Conservation (phyloP, 164 flowering plant genomes). For the Vitis cinerea region DNA sequence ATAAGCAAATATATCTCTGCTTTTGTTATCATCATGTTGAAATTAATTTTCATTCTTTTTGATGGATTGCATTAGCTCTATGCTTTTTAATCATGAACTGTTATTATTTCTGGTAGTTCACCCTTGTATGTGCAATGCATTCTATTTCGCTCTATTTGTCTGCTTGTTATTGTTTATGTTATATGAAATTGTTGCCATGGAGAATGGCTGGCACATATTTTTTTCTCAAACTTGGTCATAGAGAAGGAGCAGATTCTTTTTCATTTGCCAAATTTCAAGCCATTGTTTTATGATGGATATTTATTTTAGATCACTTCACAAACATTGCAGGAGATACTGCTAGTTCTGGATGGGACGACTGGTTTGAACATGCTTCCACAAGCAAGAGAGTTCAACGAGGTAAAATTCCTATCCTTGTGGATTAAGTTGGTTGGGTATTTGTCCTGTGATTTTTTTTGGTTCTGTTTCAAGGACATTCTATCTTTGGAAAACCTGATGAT, state of each 20-base stretch:
- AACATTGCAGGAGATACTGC: conserved; percentile 73
- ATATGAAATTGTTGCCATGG: neutral
- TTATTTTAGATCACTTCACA: conserved; percentile 1
- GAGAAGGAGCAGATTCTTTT: neutral
- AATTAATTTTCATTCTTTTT: neutral
- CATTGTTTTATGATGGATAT: neutral
- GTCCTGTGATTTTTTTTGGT: neutral
- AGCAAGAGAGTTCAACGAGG: conserved; percentile 97
- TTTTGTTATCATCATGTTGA: neutral
- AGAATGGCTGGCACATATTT: neutral
- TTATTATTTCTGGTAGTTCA: no score
- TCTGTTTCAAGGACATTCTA: neutral
- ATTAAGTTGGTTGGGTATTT: neutral
- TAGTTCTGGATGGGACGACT: conserved; percentile 93
- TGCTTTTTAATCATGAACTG: no score
- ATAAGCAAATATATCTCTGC: neutral
- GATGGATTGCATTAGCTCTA: neutral
- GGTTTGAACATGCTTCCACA: conserved; percentile 98
- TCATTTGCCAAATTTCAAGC: neutral
- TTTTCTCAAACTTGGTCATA: neutral
- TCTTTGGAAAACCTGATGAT: no score
- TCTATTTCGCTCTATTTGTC: neutral
- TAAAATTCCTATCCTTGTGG: conserved; percentile 26
- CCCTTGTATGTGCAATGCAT: no score
- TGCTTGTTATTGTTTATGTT: neutral